Conservation (phyloP, 805 yeast species). For the Saturnispora gosingensis region DNA sequence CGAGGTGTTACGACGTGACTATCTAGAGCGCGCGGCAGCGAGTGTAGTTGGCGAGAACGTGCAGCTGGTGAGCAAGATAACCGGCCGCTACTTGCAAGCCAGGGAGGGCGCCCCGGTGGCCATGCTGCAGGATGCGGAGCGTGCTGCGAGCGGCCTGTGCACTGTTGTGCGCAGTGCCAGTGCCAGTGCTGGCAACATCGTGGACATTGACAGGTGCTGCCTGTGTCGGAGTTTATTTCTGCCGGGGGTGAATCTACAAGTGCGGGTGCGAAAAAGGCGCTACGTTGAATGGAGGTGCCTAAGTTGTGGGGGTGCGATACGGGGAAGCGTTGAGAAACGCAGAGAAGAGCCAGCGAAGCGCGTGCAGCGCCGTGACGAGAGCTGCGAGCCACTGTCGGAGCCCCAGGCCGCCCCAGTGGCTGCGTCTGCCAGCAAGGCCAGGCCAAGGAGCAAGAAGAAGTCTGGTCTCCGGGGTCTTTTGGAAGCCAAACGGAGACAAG, state of each 20-base stretch:
- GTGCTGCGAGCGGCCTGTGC: neutral
- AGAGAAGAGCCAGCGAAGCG: neutral
- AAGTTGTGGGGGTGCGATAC: conserved; percentile 2
- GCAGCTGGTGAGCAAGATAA: neutral
- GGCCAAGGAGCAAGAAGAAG: neutral
- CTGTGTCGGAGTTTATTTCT: conserved; percentile 9
- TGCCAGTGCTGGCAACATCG: neutral
- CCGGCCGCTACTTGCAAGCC: neutral
- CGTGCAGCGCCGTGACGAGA: too few relatives aligned
- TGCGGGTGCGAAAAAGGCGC: conserved; percentile 9
- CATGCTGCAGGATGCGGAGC: neutral
- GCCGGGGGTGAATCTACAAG: conserved; percentile 11
- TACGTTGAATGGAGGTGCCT: conserved; percentile 5
- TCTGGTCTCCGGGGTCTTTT: neutral
- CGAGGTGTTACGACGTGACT: neutral
- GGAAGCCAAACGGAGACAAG: conserved; percentile 4
- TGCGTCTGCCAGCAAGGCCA: neutral
- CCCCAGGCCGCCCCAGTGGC: too few relatives aligned
- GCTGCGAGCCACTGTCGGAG: too few relatives aligned
- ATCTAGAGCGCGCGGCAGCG: conserved; percentile 2
- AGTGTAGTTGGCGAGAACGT: neutral
- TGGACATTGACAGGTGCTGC: conserved; percentile 5
- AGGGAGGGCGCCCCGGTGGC: neutral
- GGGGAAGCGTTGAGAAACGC: conserved; percentile 1
- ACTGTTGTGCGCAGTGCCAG: neutral